A percentile compares a stretch with the other conserved stretches of the same genome.
Conservation (phyloP, 805 yeast genomes). For the Teunomyces aglyptinius region DNA sequence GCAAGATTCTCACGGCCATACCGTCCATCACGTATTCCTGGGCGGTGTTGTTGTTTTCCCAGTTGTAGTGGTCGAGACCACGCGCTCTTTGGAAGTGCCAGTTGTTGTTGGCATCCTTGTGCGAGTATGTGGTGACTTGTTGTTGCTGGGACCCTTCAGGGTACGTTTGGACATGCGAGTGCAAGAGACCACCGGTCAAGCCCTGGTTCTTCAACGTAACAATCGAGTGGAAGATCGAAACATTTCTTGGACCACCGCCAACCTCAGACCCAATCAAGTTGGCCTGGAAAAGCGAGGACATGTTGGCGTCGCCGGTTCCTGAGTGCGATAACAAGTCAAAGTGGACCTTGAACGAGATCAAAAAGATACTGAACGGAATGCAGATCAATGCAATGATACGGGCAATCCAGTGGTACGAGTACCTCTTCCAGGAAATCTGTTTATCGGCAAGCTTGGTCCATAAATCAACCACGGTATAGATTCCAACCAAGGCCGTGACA, state of each 20-base stretch:
- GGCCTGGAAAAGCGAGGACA: conserved; percentile 83
- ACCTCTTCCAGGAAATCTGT: conserved; percentile 47
- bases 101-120: conserved; percentile 45
- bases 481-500: conserved; percentile 83
- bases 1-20: conserved; percentile 59
- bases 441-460: conserved; percentile 81
- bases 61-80: conserved; percentile 31
- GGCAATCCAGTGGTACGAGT: conserved; percentile 63
- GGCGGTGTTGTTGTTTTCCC: conserved; percentile 26
- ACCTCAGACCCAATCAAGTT: conserved; percentile 65
- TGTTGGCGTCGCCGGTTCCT: conserved; percentile 79
- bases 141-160: conserved; percentile 50
- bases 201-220: conserved; percentile 43
- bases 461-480: conserved; percentile 82
- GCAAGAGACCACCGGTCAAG: conserved; percentile 45
- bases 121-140: conserved; percentile 46
- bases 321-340: conserved; percentile 69
- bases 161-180: conserved; percentile 46
- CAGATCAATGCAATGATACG: conserved; percentile 62
- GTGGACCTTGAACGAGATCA: conserved; percentile 70
- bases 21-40: conserved; percentile 53
- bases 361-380: conserved; percentile 61
- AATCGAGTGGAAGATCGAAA: conserved; percentile 50
- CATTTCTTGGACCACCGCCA: conserved; percentile 66
- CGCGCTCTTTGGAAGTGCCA: conserved; percentile 50